Conservation (phyloP, 139 green algal species). For the Volvox reticuliferus region DNA sequence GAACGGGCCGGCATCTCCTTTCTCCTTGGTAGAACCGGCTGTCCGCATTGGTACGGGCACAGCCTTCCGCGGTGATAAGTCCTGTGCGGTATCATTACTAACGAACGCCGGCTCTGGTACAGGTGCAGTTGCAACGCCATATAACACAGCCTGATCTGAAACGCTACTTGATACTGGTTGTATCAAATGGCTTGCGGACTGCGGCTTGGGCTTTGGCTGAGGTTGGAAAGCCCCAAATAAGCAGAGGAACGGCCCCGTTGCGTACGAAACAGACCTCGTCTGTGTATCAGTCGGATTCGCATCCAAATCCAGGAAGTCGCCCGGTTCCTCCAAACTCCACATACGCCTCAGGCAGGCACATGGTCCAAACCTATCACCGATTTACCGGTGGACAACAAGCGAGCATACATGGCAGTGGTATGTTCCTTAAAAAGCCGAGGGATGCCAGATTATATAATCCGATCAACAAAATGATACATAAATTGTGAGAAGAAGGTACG, state of each 20-base stretch:
- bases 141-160: background rate
- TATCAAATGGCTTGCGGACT: background rate
- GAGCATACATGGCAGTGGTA: too few species aligned
- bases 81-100: background rate
- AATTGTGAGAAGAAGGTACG: too few species aligned
- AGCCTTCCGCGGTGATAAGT: background rate
- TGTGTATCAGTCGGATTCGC: background rate
- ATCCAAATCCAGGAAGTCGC: background rate
- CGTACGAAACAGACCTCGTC: background rate
- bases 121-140: background rate
- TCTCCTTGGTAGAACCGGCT: background rate
- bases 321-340: background rate
- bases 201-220: background rate
- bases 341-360: background rate
- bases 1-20: background rate
- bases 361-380: background rate
- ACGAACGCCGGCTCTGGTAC: background rate
- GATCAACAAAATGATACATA: too few species aligned
- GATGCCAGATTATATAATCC: too few species aligned
- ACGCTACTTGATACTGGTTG: too few species aligned
- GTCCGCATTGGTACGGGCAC: constrained; percentile 1
- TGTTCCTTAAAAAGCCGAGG: too few species aligned
- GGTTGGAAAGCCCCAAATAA: background rate
- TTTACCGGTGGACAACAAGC: background rate
- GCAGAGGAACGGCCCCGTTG: background rate